Evolutionary conservation across 768 basidiomycete genomes (phyloP).

Genomic region (Favolaschia claudopus): DNA sequence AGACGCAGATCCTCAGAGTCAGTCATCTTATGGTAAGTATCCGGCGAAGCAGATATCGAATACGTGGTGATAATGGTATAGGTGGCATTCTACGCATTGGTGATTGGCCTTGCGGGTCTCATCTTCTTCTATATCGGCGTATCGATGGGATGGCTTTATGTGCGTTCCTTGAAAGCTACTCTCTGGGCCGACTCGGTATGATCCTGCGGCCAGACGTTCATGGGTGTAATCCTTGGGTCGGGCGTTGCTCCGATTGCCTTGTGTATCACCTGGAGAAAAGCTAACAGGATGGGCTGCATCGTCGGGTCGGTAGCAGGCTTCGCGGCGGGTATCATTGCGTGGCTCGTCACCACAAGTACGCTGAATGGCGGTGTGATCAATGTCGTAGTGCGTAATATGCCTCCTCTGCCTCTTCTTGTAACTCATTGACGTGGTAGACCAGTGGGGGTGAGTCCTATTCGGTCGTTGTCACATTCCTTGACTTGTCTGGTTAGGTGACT

Average conservation of each 20-base stretch:
- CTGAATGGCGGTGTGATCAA: constrained; percentile 77
- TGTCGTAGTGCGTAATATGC: constrained; percentile 57
- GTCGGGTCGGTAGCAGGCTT: constrained; percentile 78
- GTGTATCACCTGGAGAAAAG: constrained; percentile 84
- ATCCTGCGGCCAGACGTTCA: constrained; percentile 65
- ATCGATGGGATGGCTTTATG: constrained; percentile 94
- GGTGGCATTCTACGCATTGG: constrained; percentile 74
- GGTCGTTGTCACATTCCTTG: not conserved
- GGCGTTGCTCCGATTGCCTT: constrained; percentile 89
- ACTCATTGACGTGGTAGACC: constrained; percentile 24
- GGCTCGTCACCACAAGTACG: constrained; percentile 82
- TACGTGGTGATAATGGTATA: constrained; percentile 30
- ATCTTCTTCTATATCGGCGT: constrained; percentile 93
- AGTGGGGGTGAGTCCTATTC: constrained; percentile 33
- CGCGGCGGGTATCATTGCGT: constrained; percentile 73
- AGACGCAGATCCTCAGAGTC: constrained; percentile 70
- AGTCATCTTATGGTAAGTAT: constrained; percentile 76
- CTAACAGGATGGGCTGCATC: constrained; percentile 87
- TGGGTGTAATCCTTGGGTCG: constrained; percentile 87
- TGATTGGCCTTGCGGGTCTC: constrained; percentile 84
- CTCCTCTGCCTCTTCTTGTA: not conserved
- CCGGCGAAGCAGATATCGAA: too few species aligned
- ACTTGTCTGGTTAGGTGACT: constrained; percentile 45
- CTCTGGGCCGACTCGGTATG: not conserved
- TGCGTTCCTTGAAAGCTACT: constrained; percentile 44